Conservation (phyloP, 192 early-diverging fungal species). For the Backusella psychrophila region DNA sequence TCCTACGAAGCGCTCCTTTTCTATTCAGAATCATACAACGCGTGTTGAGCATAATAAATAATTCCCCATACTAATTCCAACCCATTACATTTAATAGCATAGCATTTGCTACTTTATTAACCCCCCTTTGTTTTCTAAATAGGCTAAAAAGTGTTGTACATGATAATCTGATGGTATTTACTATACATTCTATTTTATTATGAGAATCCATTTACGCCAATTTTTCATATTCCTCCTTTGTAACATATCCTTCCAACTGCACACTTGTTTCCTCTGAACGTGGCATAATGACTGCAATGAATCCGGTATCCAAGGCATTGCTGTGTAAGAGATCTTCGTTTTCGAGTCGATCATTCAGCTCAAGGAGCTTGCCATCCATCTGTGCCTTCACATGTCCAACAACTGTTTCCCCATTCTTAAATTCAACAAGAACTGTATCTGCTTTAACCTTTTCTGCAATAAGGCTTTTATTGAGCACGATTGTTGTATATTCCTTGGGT, state of each 20-base stretch:
- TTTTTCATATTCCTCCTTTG: slow-evolving; percentile 10
- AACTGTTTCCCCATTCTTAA: neutral
- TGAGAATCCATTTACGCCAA: neutral
- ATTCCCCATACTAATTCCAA: too few relatives aligned
- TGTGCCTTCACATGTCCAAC: neutral
- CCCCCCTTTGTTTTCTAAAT: neutral
- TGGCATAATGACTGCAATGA: slow-evolving; percentile 11
- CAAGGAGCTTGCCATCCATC: slow-evolving; percentile 16
- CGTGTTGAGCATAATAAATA: too few relatives aligned
- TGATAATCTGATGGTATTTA: too few relatives aligned
- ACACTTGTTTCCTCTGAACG: slow-evolving; percentile 5
- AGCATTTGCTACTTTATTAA: too few relatives aligned
- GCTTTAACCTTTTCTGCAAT: slow-evolving; percentile 1
- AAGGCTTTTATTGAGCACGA: neutral
- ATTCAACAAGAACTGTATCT: neutral
- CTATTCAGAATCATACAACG: too few relatives aligned
- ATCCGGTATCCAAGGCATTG: slow-evolving; percentile 14
- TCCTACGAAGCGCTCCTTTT: too few relatives aligned
- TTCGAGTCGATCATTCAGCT: slow-evolving; percentile 13
- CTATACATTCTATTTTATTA: neutral
- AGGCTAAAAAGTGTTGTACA: too few relatives aligned
- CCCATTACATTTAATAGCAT: too few relatives aligned
- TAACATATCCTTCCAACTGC: slow-evolving; percentile 1
- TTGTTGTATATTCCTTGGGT: neutral
- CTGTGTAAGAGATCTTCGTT: neutral